These are phyloP conservation scores for Amaranthus hypochondriacus DNA, from an alignment of 148 eudicot genomes.

Conservation along the genomic window DNA sequence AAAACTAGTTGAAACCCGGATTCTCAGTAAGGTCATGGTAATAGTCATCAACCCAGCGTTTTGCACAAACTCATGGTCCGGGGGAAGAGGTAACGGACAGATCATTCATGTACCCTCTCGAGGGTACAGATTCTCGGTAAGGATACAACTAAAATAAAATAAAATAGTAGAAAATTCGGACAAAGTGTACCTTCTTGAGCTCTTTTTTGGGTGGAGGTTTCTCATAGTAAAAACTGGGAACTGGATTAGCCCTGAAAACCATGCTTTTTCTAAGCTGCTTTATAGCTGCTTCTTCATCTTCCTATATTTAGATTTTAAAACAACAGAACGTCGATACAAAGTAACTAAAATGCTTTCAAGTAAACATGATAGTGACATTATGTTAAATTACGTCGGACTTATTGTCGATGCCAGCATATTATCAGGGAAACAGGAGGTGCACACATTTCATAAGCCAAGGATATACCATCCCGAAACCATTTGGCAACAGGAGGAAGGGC, in stretches of 20 bases:
- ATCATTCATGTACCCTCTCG: no score
- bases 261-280: constrained; percentile 77
- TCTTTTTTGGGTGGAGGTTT: constrained; percentile 91
- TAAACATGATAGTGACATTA: background rate
- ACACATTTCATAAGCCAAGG: no score
- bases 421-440: no score
- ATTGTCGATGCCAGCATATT: no score
- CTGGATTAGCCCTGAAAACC: constrained; percentile 78
- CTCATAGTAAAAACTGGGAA: constrained; percentile 82
- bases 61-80: no score
- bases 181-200: constrained; percentile 69
- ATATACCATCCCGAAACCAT: no score
- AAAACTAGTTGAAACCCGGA: no score
- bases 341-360: background rate
- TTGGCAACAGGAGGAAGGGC: no score
- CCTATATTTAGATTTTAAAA: constrained; percentile 37
- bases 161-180: background rate
- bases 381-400: no score
- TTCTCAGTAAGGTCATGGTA: no score
- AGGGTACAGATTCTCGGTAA: background rate
- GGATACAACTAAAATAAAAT: background rate
- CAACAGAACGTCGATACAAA: background rate
- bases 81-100: no score
- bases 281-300: constrained; percentile 75
- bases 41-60: no score